These are phyloP conservation scores for Pythium scleroteichum DNA, from an alignment of 352 stramenopile species.

Conservation along the genomic window DNA sequence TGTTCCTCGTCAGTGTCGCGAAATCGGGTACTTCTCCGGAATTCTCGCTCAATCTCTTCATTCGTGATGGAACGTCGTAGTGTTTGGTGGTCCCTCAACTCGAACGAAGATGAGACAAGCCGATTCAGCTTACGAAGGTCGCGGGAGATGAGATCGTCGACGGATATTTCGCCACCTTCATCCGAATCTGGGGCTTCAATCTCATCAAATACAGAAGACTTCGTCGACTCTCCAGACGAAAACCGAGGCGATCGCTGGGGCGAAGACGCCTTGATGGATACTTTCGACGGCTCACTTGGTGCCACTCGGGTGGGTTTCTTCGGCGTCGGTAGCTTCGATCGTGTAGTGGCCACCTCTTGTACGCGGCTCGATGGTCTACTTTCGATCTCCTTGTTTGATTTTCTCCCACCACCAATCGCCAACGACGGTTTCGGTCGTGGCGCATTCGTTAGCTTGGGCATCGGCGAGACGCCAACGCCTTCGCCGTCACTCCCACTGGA, in stretches of 20 bases:
- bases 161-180: slow-evolving; percentile 33
- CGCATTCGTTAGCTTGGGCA: slow-evolving; percentile 49
- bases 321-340: neutral
- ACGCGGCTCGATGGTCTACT: slow-evolving; percentile 1
- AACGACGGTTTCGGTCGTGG: slow-evolving; percentile 47
- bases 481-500: slow-evolving; percentile 3
- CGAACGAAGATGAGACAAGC: slow-evolving; percentile 34
- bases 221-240: slow-evolving; percentile 26
- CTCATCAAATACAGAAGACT: slow-evolving; percentile 28
- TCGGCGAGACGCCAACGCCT: slow-evolving; percentile 31
- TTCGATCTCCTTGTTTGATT: neutral
- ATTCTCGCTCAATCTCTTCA: slow-evolving; percentile 32
- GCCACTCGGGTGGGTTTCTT: slow-evolving; percentile 1
- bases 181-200: slow-evolving; percentile 26
- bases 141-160: slow-evolving; percentile 48
- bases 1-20: neutral
- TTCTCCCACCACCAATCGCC: slow-evolving; percentile 4
- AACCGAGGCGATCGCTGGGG: neutral
- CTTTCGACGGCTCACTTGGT: neutral
- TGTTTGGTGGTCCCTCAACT: neutral
- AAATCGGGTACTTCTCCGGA: slow-evolving; percentile 42
- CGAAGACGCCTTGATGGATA: neutral
- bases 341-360: neutral
- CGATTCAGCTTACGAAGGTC: slow-evolving; percentile 47
- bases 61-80: slow-evolving; percentile 25